Percentiles rank a stretch among this genome's conserved stretches.
Conservation (phyloP, 1,284 basidiomycete genomes). For the Porodaedalea pini region DNA sequence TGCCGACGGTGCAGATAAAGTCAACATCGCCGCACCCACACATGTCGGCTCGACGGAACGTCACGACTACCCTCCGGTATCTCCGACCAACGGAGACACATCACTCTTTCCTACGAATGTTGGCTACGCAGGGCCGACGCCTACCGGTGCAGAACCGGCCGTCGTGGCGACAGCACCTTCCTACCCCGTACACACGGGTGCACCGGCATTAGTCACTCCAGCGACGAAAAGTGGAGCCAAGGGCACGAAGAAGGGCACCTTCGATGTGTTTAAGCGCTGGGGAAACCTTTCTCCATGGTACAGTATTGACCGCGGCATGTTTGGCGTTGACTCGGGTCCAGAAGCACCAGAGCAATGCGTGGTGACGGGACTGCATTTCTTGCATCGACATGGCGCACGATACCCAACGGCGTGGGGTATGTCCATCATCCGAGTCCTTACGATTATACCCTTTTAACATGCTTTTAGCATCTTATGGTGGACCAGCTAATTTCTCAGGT, state of each 20-base stretch:
- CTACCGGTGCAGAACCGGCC: conserved; percentile 79
- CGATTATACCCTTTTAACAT: conserved; percentile 20
- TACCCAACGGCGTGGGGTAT: conserved; percentile 73
- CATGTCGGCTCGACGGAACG: conserved; percentile 67
- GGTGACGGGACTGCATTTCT: conserved; percentile 69
- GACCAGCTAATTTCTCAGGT: conserved; percentile 59
- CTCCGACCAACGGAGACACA: conserved; percentile 66
- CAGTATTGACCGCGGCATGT: conserved; percentile 62
- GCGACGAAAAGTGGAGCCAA: conserved; percentile 24
- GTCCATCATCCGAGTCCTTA: conserved; percentile 26
- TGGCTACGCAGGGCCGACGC: conserved; percentile 79
- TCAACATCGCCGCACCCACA: conserved; percentile 42
- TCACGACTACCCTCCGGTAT: conserved; percentile 66
- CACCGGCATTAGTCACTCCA: conserved; percentile 61
- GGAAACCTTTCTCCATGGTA: conserved; percentile 86
- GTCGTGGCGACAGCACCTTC: conserved; percentile 74
- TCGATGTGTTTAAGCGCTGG: conserved; percentile 73
- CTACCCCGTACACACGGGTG: conserved; percentile 70
- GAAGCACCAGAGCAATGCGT: conserved; percentile 66
- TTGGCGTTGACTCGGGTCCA: conserved; percentile 71
- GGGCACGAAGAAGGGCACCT: conserved; percentile 30
- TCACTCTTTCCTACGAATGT: conserved; percentile 71
- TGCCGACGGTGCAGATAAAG: not conserved
- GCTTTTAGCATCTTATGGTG: conserved; percentile 54
- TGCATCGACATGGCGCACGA: conserved; percentile 79